Base-by-base conservation (phyloP, 495 filamentous ascomycete species). In the Penicillium pancosmium region DNA sequence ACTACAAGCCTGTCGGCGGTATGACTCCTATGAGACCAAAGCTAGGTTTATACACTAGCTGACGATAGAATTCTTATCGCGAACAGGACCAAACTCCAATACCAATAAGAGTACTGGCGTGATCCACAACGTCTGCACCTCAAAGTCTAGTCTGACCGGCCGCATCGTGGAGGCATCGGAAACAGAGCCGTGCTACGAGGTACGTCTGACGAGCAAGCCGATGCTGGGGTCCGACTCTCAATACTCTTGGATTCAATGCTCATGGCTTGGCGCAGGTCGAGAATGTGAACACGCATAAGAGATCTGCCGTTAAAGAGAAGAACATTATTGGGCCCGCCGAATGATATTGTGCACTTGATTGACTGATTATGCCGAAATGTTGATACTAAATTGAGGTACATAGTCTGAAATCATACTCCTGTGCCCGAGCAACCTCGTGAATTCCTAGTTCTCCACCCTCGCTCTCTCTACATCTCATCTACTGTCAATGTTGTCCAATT, bases 1-100 rank as follows among this genome's bases (percentile, higher is more conserved):
- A 57, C 43, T 75, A 75, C 61, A 73, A 69, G 60, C 71, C 72
- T 38, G 72, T 75, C 8, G 69, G 71, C 16, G 72, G 72, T 75
- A 66, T 57, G 64, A 53, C 44, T 21, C 41, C 18, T 16, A 34
- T 47, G 19, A 43, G 43, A 52, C 43, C 40, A 8, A 44, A 16
- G 4, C 41, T 7, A 16, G n/a, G 15, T 40, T n/a, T n/a, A 0
- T 13, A 40, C 5, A 40, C 36, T 44, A 19, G 8, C 41, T 44
- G n/a, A 44, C n/a, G n/a, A 2, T 8, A 2, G 19, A 21, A 9
- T 16, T 7, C 41, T 44, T 44, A 21, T 7, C 15, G 15, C 41
- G 16, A 48, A 23, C 25, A 75, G 72, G 72, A 18, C 58, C 63
- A 12, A 55, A 68, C 15, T 73, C 71, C 27, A 59, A 69, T 13